phyloP scores from a whole-genome alignment of 2,329 filamentous ascomycete species.

The Phyllosticta ampelicida region DNA sequence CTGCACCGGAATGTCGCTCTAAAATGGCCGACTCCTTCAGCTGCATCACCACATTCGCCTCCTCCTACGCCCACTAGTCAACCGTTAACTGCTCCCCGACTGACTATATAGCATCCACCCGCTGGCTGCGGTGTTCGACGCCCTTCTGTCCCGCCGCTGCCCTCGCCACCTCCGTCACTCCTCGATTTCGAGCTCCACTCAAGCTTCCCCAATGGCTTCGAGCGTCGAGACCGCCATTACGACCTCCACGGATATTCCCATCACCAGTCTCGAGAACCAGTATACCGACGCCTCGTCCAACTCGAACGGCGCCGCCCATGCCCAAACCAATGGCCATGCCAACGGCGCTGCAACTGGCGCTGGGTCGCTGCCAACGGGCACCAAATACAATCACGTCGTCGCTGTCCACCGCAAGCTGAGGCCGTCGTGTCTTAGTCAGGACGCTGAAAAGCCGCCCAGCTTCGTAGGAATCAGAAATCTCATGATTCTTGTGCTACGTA shows the following conservation, averaged over 20 bases:
- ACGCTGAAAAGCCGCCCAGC: slow-evolving; percentile 62
- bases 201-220: slow-evolving; percentile 10
- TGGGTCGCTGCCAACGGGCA: slow-evolving; percentile 17
- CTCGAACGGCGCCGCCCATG: neutral
- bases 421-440: slow-evolving; percentile 77
- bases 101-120: neutral
- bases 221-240: slow-evolving; percentile 16
- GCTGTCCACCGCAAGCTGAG: slow-evolving; percentile 65
- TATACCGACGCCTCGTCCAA: slow-evolving; percentile 16
- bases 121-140: neutral
- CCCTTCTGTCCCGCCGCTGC: slow-evolving; percentile 11
- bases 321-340: slow-evolving; percentile 14
- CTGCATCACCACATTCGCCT: neutral
- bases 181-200: slow-evolving; percentile 9
- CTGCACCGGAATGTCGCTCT: neutral
- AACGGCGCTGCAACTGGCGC: slow-evolving; percentile 10
- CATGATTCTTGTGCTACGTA: slow-evolving; percentile 86
- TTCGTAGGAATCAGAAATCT: slow-evolving; percentile 92
- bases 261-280: slow-evolving; percentile 16
- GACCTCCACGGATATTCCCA: slow-evolving; percentile 19
- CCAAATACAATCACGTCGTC: slow-evolving; percentile 84
- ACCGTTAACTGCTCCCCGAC: neutral
- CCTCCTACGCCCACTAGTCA: neutral
- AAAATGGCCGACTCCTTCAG: neutral
- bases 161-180: slow-evolving; percentile 1